Base-by-base conservation (phyloP, 352 stramenopile genomes). In the Phytopythium sindhum region DNA sequence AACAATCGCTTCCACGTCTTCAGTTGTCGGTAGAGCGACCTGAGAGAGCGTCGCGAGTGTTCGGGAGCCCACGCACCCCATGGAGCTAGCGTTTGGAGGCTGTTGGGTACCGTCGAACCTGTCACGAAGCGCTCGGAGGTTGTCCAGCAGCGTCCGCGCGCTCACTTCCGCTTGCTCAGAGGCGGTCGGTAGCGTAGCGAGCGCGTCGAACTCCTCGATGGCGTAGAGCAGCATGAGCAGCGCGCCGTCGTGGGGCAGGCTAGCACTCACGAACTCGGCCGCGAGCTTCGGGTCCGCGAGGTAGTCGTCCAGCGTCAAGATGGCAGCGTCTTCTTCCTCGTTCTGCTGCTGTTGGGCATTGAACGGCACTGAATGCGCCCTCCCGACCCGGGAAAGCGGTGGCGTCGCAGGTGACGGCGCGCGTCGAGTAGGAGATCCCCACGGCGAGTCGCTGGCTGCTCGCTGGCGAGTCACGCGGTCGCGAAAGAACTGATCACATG, bases 201-300 rank as follows among this genome's bases (percentile, higher is more conserved):
- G 65, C n/a, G 62, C 52, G 35, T 84, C 73, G 42, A 72, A 81
- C 41, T 84, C 75, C 41, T 84, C 68, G 42, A 84, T 74, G 0
- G 73, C 80, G 35, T 78, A 81, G 10, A 80, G 42, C 17, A 81
- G 47, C 47, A 68, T 67, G 9, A 84, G 67, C 12, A 81, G 54
- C 29, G 62, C 67, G n/a, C 71, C 63, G 29, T 84, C 70, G 2
- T 70, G 63, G 8, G 75, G 70, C 26, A 84, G 45, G 19, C 66
- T 51, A 2, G 63, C 67, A 58, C 68, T 80, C 14, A 80, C 69
- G 51, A 84, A 81, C 52, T 84, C 75, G 9, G 75, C 75, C 0
- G 73, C 72, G 15, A 80, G 59, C 48, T 84, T 84, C 24, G 73
- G 67, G 57, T 84, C 75, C 1, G 64, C 68, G 5, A 84, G 66